These are phyloP conservation scores for Thuidium tamariscinum DNA, from an alignment of 225 moss, liverwort and hornwort genomes.

Conservation along the genomic window DNA sequence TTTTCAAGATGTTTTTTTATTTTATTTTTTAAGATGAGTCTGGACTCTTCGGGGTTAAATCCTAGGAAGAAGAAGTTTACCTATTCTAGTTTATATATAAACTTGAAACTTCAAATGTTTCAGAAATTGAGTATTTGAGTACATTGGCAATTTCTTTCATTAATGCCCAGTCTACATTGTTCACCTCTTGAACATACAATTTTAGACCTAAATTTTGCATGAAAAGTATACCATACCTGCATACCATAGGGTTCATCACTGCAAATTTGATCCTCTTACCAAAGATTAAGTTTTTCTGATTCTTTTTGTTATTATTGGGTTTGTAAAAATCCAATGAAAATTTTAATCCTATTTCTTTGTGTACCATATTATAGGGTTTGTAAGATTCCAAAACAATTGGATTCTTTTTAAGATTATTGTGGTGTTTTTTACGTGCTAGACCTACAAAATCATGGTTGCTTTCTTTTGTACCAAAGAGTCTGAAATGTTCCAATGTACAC, in stretches of 20 bases:
- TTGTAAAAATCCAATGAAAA: not conserved
- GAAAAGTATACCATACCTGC: not conserved
- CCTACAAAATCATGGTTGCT: not conserved
- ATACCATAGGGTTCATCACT: not conserved
- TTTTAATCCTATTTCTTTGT: not conserved
- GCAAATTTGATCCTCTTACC: not conserved
- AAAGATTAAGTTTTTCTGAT: too few relatives aligned
- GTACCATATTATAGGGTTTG: accelerated
- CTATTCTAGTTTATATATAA: not conserved
- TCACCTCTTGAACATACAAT: too few relatives aligned
- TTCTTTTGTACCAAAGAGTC: not conserved
- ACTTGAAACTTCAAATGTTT: not conserved
- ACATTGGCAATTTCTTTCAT: not conserved
- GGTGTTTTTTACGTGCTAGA: not conserved
- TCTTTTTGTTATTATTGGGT: not conserved
- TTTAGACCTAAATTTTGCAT: not conserved
- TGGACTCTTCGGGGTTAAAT: too few relatives aligned
- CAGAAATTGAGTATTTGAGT: not conserved
- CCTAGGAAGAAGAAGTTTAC: not conserved
- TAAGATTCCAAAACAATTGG: not conserved
- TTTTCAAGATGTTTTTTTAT: too few relatives aligned
- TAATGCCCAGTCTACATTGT: too few relatives aligned
- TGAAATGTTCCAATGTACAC: not conserved
- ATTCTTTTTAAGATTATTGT: not conserved
- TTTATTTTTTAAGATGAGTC: too few relatives aligned